Percentiles rank a stretch among this genome's conserved stretches.
Evolutionary conservation across 192 early-diverging fungal species (phyloP).

Genomic region (Coemansia sp.): DNA sequence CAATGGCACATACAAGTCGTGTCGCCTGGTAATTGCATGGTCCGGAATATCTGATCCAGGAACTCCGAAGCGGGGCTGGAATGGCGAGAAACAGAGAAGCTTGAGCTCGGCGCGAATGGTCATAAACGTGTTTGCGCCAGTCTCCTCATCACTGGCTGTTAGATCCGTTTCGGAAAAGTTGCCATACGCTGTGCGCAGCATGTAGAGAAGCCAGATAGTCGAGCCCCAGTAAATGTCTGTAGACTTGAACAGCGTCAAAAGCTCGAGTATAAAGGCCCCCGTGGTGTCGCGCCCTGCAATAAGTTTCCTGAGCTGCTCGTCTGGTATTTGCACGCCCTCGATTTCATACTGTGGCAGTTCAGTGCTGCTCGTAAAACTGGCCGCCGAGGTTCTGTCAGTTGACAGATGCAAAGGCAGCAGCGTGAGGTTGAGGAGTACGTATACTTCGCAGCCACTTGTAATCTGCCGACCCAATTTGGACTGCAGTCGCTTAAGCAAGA

Average conservation of each 20-base stretch:
- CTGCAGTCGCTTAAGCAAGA: constrained; percentile 19
- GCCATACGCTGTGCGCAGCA: constrained; percentile 9
- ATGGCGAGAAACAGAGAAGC: constrained; percentile 23
- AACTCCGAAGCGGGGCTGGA: constrained; percentile 9
- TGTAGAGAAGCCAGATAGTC: constrained; percentile 13
- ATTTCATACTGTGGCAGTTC: not conserved
- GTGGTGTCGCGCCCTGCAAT: not conserved
- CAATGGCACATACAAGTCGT: not conserved
- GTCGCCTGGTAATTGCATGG: not conserved
- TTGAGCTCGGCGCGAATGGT: constrained; percentile 2
- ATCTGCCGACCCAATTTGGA: constrained; percentile 20
- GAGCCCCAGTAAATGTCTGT: constrained; percentile 31
- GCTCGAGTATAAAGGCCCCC: not conserved
- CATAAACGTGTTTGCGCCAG: not conserved
- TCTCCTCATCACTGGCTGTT: not conserved
- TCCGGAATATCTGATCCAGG: not conserved
- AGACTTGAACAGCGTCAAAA: not conserved
- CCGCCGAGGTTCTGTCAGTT: not conserved
- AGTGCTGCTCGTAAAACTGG: not conserved
- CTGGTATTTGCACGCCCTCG: not conserved
- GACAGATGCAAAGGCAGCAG: constrained; percentile 1
- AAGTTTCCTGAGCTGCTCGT: not conserved
- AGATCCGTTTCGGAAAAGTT: not conserved
- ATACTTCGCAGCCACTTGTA: not conserved
- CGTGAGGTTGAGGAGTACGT: constrained; percentile 20